Base-by-base conservation (phyloP, 2,329 filamentous ascomycete genomes). In the Pseudogymnoascus sp. region DNA sequence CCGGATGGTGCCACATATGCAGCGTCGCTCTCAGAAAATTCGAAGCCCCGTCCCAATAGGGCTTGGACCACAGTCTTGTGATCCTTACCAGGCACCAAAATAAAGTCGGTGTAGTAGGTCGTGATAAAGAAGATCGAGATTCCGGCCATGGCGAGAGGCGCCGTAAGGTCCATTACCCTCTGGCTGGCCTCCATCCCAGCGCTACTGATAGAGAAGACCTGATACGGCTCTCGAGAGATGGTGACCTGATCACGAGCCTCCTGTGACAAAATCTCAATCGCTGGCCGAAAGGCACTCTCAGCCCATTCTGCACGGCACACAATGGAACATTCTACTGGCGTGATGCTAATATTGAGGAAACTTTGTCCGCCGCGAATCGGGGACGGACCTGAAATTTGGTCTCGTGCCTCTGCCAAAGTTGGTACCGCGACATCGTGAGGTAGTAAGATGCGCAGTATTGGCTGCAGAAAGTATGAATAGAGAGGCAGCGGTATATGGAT, bases 71-170 rank as follows among this genome's bases (percentile, higher is more conserved):
- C 92, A 39, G 86, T 87, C 27, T 83, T 78, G 59, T 88, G 86
- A 70, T 89, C 86, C 71, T 87, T 89, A 61, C 81, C 81, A 0
- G 94, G 92, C 0, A 97, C 91, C 36, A 97, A 82, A 69, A 99
- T 95, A 75, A 96, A 97, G 77, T 99, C 93, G 35, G 90, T 94
- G 76, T 96, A 97, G 76, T 97, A 99, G 33, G 92, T 97, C 3
- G 93, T 97, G 74, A 97, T 96, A 81, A 97, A 97, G 80, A 97
- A 97, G 71, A 99, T 96, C 61, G 93, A 90, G 60, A 97, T 94
- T 68, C 91, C 91, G 59, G 93, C 93, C 72, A 97, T 82, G 29
- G 94, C 93, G 33, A 97, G 81, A 4, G 93, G 94, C 61, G 88
- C 92, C 6, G 92, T 97, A 65, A 99, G 76, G 71, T 97, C 93